Evolutionary conservation across 2,329 filamentous ascomycete genomes (phyloP), one percentile per base, ranked within the genome.

Genomic region (Fusarium virguliforme): DNA sequence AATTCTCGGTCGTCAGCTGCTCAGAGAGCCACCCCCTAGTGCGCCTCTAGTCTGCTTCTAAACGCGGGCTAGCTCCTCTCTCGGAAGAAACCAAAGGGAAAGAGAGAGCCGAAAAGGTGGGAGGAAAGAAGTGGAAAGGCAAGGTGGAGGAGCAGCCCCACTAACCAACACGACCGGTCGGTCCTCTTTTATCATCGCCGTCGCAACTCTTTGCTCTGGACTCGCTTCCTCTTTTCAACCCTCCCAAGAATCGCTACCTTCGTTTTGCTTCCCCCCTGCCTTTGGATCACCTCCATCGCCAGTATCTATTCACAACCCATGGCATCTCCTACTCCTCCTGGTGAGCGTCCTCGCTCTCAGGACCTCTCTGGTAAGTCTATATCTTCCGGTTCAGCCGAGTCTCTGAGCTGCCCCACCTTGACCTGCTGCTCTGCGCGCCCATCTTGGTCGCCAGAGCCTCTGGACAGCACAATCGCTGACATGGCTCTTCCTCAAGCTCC

Each of bases 131-230:
- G 58, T 59, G 54, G 62, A 55, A 51, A 60, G 50, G 40, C 41
- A 62, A 58, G 18, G 64, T 61, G 73, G 65, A 60, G 43, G 65
- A 59, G 41, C 41, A 46, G 73, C 75, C 75, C 75, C 74, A 76
- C 74, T 70, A 76, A 57, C 48, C 43, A 50, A 50, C 43, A 30
- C 43, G 43, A 26, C 61, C 60, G 62, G 57, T 64, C 72, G 18
- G 63, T 69, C 70, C 65, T 68, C 73, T 71, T 76, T 75, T 74
- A 76, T 76, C 75, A 72, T 68, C 62, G 67, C 66, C 64, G 73
- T 73, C 67, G 75, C 74, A 75, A 76, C 64, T 67, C 65, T 73
- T 30, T 65, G 32, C 54, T 70, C 63, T 30, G 62, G 43, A 57
- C 68, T 74, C 68, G 61, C 68, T 76, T 68, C 63, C 61, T 74